phyloP scores from a whole-genome alignment of 768 basidiomycete genomes.

The Hypsizygus marmoreus region DNA sequence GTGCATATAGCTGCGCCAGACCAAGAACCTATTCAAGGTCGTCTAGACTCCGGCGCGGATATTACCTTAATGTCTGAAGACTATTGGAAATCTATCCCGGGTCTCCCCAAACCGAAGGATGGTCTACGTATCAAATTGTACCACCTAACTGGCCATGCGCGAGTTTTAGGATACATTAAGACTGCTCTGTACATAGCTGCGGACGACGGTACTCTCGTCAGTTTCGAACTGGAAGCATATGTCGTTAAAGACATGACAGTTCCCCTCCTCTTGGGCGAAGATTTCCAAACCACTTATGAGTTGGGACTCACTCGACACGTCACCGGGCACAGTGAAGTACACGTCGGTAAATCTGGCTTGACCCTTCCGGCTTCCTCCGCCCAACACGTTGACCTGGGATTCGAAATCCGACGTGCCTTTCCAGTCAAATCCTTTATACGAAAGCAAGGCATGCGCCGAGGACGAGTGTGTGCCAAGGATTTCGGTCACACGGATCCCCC shows the following conservation, averaged over 20 bases:
- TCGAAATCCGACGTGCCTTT: conserved; percentile 17
- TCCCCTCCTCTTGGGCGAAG: conserved; percentile 33
- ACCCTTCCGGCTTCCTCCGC: conserved; percentile 11
- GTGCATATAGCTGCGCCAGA: background rate
- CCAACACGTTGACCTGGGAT: conserved; percentile 14
- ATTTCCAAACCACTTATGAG: conserved; percentile 32
- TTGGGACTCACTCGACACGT: conserved; percentile 2
- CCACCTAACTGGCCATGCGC: no score
- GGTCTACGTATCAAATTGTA: no score
- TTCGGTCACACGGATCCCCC: conserved; percentile 1
- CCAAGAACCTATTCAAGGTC: background rate
- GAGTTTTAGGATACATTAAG: conserved; percentile 16
- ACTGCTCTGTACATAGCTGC: conserved; percentile 9
- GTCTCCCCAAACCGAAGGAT: no score
- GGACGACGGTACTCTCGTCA: background rate
- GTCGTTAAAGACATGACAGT: conserved; percentile 24
- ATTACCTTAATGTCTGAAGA: background rate
- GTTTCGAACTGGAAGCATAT: conserved; percentile 25
- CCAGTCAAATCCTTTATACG: conserved; percentile 7
- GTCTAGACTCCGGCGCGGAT: background rate
- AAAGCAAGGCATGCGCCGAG: background rate
- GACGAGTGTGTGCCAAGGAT: background rate
- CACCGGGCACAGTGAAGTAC: conserved; percentile 10
- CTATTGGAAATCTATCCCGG: background rate
- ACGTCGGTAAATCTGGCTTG: background rate